phyloP scores from a whole-genome alignment of 2,329 filamentous ascomycete species.

The Sporothrix pseudoabietina region DNA sequence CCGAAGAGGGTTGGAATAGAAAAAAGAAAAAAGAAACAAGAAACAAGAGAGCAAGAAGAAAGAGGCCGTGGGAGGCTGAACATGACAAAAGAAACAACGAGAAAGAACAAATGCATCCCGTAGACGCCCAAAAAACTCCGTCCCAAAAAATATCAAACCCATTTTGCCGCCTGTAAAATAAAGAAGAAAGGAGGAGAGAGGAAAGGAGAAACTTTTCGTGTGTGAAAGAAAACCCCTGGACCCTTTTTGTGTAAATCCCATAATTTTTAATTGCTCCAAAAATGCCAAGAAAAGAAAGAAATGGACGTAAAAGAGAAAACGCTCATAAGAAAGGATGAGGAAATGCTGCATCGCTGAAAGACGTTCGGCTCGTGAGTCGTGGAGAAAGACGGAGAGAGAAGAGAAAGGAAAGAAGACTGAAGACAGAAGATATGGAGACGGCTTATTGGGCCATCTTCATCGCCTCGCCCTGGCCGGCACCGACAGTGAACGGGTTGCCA shows the following conservation, averaged over 20 bases:
- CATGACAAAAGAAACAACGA: background rate
- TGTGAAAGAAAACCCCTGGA: background rate
- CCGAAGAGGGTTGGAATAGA: background rate
- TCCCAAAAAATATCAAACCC: slow-evolving; percentile 10
- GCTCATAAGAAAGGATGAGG: background rate
- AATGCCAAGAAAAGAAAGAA: slow-evolving; percentile 12
- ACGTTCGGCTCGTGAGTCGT: slow-evolving; percentile 12
- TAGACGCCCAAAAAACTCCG: slow-evolving; percentile 16
- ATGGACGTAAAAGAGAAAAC: background rate
- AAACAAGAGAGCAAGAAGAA: background rate
- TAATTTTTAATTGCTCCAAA: slow-evolving; percentile 25
- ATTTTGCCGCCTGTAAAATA: background rate
- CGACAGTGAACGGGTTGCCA: slow-evolving; percentile 33
- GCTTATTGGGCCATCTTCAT: slow-evolving; percentile 25
- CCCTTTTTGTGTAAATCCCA: slow-evolving; percentile 18
- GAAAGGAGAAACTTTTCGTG: slow-evolving; percentile 8
- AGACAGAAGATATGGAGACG: background rate
- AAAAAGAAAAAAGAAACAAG: background rate
- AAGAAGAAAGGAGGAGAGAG: background rate
- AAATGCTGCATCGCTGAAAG: slow-evolving; percentile 22
- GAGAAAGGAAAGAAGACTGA: no score
- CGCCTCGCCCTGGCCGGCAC: slow-evolving; percentile 11
- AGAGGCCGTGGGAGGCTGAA: background rate
- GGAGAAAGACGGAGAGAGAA: background rate
- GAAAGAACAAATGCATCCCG: background rate